Evolutionary conservation across 169 alveolate genomes (phyloP).

Genomic region (Plasmodium blacklocki): DNA sequence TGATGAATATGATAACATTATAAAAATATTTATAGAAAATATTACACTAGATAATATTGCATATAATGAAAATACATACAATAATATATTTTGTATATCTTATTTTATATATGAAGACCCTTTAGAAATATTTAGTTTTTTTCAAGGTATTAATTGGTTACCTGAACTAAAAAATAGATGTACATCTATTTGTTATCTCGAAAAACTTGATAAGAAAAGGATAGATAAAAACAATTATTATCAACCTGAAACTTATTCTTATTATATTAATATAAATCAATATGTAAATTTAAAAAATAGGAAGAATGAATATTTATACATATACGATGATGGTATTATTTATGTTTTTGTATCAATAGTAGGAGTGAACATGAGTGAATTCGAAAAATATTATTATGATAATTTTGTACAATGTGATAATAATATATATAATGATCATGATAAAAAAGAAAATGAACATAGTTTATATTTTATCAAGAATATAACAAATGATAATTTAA

Average conservation of each 20-base stretch:
- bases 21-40: constrained; percentile 49
- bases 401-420: not conserved
- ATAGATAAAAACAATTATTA: constrained; percentile 1
- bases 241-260: not conserved
- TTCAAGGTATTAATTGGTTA: constrained; percentile 72
- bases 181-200: constrained; percentile 39
- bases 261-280: constrained; percentile 33
- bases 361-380: constrained; percentile 37
- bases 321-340: constrained; percentile 23
- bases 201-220: constrained; percentile 5
- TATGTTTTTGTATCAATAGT: constrained; percentile 57
- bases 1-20: constrained; percentile 17
- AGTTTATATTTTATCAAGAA: too few relatives aligned
- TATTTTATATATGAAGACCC: constrained; percentile 76
- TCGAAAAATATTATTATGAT: constrained; percentile 10
- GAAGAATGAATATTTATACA: constrained; percentile 36
- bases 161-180: constrained; percentile 70
- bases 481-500: too few relatives aligned
- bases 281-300: constrained; percentile 49
- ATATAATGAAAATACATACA: not conserved
- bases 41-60: constrained; percentile 8
- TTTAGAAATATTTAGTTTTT: constrained; percentile 57
- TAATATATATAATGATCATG: not conserved
- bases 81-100: constrained; percentile 58
- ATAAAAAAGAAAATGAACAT: not conserved